phyloP scores from a whole-genome alignment of 164 flowering plant genomes.

The Platanus orientalis region DNA sequence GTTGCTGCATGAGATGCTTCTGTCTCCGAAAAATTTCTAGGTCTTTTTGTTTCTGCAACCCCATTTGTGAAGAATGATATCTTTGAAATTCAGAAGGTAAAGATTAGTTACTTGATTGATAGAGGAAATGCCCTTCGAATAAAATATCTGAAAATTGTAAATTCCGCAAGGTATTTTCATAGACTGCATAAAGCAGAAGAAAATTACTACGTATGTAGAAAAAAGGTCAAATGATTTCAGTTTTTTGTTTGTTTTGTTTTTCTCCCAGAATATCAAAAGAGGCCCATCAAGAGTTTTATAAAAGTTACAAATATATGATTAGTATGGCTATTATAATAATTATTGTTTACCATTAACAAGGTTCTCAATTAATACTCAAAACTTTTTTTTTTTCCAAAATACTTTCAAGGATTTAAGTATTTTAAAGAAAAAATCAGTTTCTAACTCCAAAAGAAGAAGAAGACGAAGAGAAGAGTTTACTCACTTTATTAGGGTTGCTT shows the following conservation, averaged over 20 bases:
- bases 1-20: slow-evolving; percentile 37
- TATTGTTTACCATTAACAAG: too few species aligned
- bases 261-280: too few species aligned
- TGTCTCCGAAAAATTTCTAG: slow-evolving; percentile 36
- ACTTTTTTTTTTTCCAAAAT: too few species aligned
- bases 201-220: not conserved
- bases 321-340: too few species aligned
- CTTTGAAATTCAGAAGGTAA: slow-evolving; percentile 15
- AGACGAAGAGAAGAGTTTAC: slow-evolving; percentile 13
- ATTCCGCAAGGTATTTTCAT: not conserved
- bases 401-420: too few species aligned
- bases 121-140: not conserved
- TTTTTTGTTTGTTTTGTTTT: too few species aligned
- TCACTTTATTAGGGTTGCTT: slow-evolving; percentile 34
- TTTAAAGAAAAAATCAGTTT: too few species aligned
- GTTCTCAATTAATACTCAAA: too few species aligned
- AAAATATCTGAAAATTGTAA: not conserved
- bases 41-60: slow-evolving; percentile 50
- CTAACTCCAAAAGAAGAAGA: not conserved
- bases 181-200: not conserved
- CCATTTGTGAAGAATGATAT: slow-evolving; percentile 37
- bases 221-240: not conserved
- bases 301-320: too few species aligned
- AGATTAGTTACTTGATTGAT: not conserved
- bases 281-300: too few species aligned